These are phyloP conservation scores for Xylariaceae sp. DNA, from an alignment of 2,329 filamentous ascomycete genomes.

Conservation along the genomic window DNA sequence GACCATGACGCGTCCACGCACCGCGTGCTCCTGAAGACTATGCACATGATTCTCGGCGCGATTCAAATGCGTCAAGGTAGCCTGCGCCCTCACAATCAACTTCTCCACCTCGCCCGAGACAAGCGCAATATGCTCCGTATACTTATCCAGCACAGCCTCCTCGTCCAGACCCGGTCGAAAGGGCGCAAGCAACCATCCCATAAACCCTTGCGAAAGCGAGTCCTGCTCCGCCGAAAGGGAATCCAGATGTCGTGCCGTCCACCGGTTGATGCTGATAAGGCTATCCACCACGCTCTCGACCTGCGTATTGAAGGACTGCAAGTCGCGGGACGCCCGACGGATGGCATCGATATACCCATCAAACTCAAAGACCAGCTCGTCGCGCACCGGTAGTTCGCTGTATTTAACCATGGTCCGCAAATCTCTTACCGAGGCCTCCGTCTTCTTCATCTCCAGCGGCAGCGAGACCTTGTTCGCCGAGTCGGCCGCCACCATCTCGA, in stretches of 20 bases:
- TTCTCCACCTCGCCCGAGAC: slow-evolving; percentile 63
- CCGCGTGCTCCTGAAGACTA: slow-evolving; percentile 63
- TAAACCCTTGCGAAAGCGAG: slow-evolving; percentile 35
- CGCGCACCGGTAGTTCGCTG: slow-evolving; percentile 60
- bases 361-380: slow-evolving; percentile 70
- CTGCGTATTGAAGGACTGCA: slow-evolving; percentile 71
- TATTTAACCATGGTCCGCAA: slow-evolving; percentile 66
- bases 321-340: slow-evolving; percentile 56
- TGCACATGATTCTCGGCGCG: slow-evolving; percentile 65
- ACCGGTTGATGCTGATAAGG: slow-evolving; percentile 68
- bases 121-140: slow-evolving; percentile 63
- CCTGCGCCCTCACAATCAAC: slow-evolving; percentile 66
- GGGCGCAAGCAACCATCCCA: slow-evolving; percentile 48
- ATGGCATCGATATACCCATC: slow-evolving; percentile 68
- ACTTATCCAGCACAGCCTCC: slow-evolving; percentile 62
- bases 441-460: slow-evolving; percentile 73
- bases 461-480: slow-evolving; percentile 60
- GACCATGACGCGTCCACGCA: slow-evolving; percentile 56
- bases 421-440: slow-evolving; percentile 68
- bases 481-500: slow-evolving; percentile 68
- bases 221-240: slow-evolving; percentile 44
- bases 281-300: slow-evolving; percentile 69
- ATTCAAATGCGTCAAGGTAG: slow-evolving; percentile 58
- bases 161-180: slow-evolving; percentile 59
- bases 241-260: slow-evolving; percentile 65